Evolutionary conservation across 169 alveolate genomes (phyloP).

Genomic region (Eimeria brunetti): DNA sequence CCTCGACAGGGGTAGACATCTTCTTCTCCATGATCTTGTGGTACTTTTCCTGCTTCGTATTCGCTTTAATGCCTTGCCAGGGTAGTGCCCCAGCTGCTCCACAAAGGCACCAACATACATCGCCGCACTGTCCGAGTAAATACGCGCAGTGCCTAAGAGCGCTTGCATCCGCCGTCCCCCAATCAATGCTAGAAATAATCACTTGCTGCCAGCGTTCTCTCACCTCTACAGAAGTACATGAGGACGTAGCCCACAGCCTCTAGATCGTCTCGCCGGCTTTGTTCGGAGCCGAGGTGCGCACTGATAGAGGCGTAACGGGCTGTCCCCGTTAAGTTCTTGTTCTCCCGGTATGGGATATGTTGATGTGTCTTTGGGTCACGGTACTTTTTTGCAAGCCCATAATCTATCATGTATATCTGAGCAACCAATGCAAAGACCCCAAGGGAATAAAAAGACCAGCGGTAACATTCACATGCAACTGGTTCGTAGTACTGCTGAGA

Average conservation of each 20-base stretch:
- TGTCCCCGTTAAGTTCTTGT: conserved; percentile 98
- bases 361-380: conserved; percentile 96
- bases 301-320: conserved; percentile 99
- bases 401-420: conserved; percentile 97
- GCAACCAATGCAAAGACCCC: conserved; percentile 80
- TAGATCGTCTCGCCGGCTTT: conserved; percentile 93
- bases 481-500: background rate
- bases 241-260: conserved; percentile 93
- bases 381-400: conserved; percentile 97
- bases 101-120: background rate
- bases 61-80: conserved; percentile 98
- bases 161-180: conserved; percentile 20
- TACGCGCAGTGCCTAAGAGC: background rate
- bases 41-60: conserved; percentile 97
- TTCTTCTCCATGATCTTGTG: conserved; percentile 98
- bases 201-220: background rate
- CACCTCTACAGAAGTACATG: conserved; percentile 88
- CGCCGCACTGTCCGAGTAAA: background rate
- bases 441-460: background rate
- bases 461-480: background rate
- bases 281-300: conserved; percentile 98
- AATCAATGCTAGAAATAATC: too few species aligned
- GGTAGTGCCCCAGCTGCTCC: conserved; percentile 96
- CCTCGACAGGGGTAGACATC: conserved; percentile 97
- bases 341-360: conserved; percentile 98